phyloP scores from a whole-genome alignment of 1,284 basidiomycete species.

The Pseudozyma sp. region DNA sequence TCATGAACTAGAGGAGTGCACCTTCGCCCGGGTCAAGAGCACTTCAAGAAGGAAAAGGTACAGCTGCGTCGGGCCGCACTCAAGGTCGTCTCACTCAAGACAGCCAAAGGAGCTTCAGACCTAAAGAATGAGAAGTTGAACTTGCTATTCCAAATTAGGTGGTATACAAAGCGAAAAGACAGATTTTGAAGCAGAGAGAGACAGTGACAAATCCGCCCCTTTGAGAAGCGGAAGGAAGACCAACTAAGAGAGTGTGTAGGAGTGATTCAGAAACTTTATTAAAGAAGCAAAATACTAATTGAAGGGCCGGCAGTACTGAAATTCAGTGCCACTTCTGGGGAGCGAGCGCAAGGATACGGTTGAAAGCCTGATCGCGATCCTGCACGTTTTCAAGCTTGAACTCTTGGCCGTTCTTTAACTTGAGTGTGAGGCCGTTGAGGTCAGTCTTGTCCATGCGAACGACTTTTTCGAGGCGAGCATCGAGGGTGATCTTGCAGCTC shows the following conservation, averaged over 20 bases:
- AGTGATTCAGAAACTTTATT: background rate
- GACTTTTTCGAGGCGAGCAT: slow-evolving; percentile 34
- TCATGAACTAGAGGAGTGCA: too few species aligned
- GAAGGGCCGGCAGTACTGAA: background rate
- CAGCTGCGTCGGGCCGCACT: too few species aligned
- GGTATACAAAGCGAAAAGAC: too few species aligned
- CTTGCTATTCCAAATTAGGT: too few species aligned
- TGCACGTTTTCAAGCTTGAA: slow-evolving; percentile 15
- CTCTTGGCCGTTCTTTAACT: slow-evolving; percentile 27
- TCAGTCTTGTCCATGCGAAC: slow-evolving; percentile 14
- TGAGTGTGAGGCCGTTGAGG: slow-evolving; percentile 11
- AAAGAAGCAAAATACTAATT: background rate
- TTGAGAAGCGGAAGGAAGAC: too few species aligned
- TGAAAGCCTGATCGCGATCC: slow-evolving; percentile 36
- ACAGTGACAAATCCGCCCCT: too few species aligned
- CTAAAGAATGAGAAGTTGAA: too few species aligned
- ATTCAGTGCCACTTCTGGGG: slow-evolving; percentile 38
- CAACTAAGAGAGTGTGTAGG: background rate
- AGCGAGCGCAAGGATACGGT: slow-evolving; percentile 27
- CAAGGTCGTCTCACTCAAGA: too few species aligned
- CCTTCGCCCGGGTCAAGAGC: too few species aligned
- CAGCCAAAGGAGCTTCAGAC: too few species aligned
- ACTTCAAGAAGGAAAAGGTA: too few species aligned
- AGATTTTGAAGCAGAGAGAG: too few species aligned
- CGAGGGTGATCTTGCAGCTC: slow-evolving; percentile 30